phyloP scores from a whole-genome alignment of 108 stramenopile species.

The Conticribra guillardii region DNA sequence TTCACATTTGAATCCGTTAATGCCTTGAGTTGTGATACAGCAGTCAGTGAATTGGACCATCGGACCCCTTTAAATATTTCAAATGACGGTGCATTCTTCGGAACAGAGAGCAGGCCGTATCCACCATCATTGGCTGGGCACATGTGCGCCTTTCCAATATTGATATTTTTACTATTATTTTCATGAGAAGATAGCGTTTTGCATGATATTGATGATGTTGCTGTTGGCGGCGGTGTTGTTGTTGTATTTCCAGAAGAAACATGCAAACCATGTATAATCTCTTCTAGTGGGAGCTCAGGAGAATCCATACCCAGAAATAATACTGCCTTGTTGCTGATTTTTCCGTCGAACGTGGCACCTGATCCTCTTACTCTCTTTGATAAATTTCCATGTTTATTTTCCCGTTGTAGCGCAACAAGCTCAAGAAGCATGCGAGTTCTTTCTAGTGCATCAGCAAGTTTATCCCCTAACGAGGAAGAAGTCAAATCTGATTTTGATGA shows the following conservation, averaged over 20 bases:
- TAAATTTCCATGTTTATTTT: not conserved
- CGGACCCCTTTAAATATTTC: constrained; percentile 57
- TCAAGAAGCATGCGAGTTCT: constrained; percentile 40
- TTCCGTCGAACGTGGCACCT: not conserved
- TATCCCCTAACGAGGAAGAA: constrained; percentile 67
- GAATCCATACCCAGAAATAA: constrained; percentile 90
- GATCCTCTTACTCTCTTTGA: not conserved
- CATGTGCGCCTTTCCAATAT: constrained; percentile 50
- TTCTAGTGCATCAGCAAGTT: constrained; percentile 66
- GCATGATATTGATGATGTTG: not conserved
- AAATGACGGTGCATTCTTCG: constrained; percentile 47
- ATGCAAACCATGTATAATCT: constrained; percentile 62
- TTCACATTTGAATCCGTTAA: constrained; percentile 68
- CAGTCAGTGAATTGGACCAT: constrained; percentile 81
- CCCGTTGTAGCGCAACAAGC: not conserved
- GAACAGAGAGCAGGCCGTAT: constrained; percentile 82
- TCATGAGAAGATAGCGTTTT: not conserved
- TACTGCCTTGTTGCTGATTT: constrained; percentile 42
- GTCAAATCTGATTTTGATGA: constrained; percentile 36
- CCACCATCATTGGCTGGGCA: constrained; percentile 89
- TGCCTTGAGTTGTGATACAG: constrained; percentile 82
- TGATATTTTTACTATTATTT: not conserved
- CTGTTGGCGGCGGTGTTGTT: not conserved
- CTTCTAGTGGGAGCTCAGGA: constrained; percentile 74
- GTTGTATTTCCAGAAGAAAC: constrained; percentile 14